Conservation (phyloP, 148 eudicot species). For the Rhododendron griersonianum region DNA sequence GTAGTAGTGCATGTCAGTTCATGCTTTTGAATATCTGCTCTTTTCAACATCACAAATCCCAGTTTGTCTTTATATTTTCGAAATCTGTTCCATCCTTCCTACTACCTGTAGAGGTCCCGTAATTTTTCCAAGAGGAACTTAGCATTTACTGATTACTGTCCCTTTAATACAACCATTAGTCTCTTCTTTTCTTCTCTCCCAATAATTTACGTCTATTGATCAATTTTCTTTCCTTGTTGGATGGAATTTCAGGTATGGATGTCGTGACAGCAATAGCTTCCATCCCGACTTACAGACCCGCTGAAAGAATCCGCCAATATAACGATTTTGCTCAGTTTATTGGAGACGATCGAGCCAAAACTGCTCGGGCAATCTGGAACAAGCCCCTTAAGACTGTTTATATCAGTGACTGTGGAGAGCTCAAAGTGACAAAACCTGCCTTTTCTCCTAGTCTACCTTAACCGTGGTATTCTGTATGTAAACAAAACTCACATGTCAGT, state of each 20-base stretch:
- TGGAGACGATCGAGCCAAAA: conserved; percentile 90
- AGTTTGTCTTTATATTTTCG: background rate
- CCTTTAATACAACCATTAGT: background rate
- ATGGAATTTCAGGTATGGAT: conserved; percentile 62
- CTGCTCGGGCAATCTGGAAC: conserved; percentile 77
- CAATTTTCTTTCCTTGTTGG: background rate
- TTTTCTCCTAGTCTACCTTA: conserved; percentile 79
- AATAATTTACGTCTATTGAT: background rate
- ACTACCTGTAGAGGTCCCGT: background rate
- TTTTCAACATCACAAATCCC: background rate
- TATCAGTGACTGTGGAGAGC: conserved; percentile 81
- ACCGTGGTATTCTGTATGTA: background rate
- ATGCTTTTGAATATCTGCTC: background rate
- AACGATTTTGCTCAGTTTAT: conserved; percentile 82
- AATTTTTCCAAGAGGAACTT: background rate
- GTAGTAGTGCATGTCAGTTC: background rate
- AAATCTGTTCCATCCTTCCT: background rate
- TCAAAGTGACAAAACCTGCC: conserved; percentile 71
- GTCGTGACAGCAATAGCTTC: conserved; percentile 70
- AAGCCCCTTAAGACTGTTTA: conserved; percentile 76
- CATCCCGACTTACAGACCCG: conserved; percentile 77
- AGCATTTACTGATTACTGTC: background rate
- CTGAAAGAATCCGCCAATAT: conserved; percentile 61
- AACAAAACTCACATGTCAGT: background rate
- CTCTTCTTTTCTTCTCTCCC: background rate